These are phyloP conservation scores for Tetradesmus obliquus DNA, from an alignment of 139 green algal genomes.

Conservation along the genomic window DNA sequence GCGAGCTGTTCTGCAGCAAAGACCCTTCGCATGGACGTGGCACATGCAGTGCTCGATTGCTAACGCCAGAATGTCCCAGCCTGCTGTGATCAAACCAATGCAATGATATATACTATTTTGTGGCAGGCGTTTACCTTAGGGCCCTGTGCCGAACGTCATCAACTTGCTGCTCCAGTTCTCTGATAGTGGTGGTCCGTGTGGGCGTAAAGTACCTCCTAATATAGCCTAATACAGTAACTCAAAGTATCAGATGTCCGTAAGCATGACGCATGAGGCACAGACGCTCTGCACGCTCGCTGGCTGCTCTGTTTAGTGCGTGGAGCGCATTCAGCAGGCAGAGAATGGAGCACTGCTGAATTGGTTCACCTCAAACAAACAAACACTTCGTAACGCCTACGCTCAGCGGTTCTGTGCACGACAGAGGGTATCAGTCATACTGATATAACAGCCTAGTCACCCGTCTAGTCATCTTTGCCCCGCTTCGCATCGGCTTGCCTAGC, in stretches of 20 bases:
- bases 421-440: not conserved
- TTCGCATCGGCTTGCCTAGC: not conserved
- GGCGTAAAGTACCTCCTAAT: not conserved
- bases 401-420: not conserved
- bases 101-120: no score
- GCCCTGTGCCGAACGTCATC: not conserved
- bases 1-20: not conserved
- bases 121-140: not conserved
- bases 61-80: no score
- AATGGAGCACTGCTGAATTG: no score
- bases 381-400: no score
- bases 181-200: not conserved
- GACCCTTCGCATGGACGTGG: not conserved
- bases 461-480: not conserved
- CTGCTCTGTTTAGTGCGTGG: not conserved
- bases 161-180: not conserved
- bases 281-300: not conserved
- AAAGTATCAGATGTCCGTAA: not conserved
- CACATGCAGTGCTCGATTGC: no score
- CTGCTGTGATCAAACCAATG: no score
- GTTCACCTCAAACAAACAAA: no score
- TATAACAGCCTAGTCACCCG: not conserved
- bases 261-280: not conserved
- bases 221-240: not conserved
- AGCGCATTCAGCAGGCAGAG: not conserved